Conservation (phyloP, 306 rosid species). For the apple (Malus domestica) region ASM211411v1 NC_041803.1:47781001-47781500, state of each 20-base stretch:
- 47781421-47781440: constrained; percentile 98
- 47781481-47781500: background rate
- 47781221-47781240: background rate
- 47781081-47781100: constrained; percentile 45
- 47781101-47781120: constrained; percentile 17
- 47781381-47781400: constrained; percentile 99
- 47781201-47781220: background rate
- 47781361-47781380: constrained; percentile 94
- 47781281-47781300: background rate
- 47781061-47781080: constrained; percentile 41
- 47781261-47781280: constrained; percentile 19
- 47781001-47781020: background rate
- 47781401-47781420: constrained; percentile 95
- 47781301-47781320: constrained; percentile 1
- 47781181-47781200: background rate
- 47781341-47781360: constrained; percentile 2
- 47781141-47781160: constrained; percentile 14
- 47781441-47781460: constrained; percentile 73
- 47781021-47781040: background rate
- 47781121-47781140: constrained; percentile 3
- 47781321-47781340: background rate
- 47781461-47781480: background rate
- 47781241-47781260: background rate
- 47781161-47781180: background rate
- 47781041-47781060: constrained; percentile 5